These are phyloP conservation scores for Blastocystis hominis DNA, from an alignment of 352 stramenopile genomes.

Conservation along the genomic window DNA sequence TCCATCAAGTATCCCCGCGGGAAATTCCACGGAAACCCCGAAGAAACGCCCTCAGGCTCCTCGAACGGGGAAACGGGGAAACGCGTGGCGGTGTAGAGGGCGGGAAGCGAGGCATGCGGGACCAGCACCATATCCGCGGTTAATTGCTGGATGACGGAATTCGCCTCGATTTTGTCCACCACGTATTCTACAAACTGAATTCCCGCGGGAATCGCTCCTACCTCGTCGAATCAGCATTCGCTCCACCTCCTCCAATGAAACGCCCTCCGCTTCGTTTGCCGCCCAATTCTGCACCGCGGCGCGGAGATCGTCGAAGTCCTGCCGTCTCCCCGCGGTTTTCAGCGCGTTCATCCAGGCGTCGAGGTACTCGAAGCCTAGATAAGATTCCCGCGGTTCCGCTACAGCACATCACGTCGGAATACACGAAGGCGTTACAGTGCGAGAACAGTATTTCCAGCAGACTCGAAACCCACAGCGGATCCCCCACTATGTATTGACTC, in stretches of 20 bases:
- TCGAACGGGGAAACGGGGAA: not conserved
- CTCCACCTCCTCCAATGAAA: not conserved
- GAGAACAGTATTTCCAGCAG: constrained; percentile 6
- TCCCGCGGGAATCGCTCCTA: not conserved
- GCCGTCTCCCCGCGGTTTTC: not conserved
- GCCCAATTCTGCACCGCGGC: not conserved
- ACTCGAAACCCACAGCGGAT: not conserved
- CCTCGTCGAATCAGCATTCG: not conserved
- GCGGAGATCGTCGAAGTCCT: not conserved
- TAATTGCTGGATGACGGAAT: not conserved
- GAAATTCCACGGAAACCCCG: not conserved
- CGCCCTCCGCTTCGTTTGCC: not conserved
- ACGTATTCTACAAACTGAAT: not conserved
- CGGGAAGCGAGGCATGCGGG: not conserved
- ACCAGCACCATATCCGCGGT: not conserved
- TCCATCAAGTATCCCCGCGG: not conserved
- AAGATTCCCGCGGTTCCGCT: not conserved
- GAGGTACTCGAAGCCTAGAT: constrained; percentile 6
- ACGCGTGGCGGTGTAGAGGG: not conserved
- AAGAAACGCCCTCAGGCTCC: not conserved
- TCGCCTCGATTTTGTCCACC: constrained; percentile 2
- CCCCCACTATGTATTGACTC: not conserved
- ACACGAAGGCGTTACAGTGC: constrained; percentile 31
- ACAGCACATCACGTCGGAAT: constrained; percentile 27
- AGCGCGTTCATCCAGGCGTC: not conserved